Percentiles rank a stretch among this genome's conserved stretches.
Evolutionary conservation across 495 filamentous ascomycete genomes (phyloP).

Genomic region (Poronia punctata): DNA sequence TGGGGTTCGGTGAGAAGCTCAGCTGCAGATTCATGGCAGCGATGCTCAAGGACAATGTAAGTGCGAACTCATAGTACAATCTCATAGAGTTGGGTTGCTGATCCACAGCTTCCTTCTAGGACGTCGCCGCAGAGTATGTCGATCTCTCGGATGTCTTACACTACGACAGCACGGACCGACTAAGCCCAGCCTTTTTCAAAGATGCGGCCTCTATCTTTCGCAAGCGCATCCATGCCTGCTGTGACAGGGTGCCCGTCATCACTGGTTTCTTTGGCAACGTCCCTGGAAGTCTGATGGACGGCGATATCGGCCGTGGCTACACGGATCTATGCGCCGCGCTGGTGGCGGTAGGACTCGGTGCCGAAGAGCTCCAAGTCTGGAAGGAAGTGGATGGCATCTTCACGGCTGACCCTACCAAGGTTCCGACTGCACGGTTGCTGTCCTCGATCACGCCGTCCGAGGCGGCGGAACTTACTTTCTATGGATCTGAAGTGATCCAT

Average conservation of each 20-base stretch:
- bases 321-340: slow-evolving; percentile 85
- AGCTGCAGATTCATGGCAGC: slow-evolving; percentile 83
- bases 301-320: slow-evolving; percentile 76
- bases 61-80: background rate
- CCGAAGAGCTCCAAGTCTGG: slow-evolving; percentile 82
- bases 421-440: slow-evolving; percentile 74
- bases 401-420: slow-evolving; percentile 80
- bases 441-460: slow-evolving; percentile 76
- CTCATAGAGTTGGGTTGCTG: background rate
- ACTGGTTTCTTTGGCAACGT: slow-evolving; percentile 88
- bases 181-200: slow-evolving; percentile 77
- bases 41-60: slow-evolving; percentile 55
- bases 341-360: slow-evolving; percentile 68
- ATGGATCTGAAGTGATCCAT: slow-evolving; percentile 93
- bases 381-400: slow-evolving; percentile 93
- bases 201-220: slow-evolving; percentile 56
- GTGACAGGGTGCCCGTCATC: slow-evolving; percentile 64
- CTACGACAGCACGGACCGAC: slow-evolving; percentile 50
- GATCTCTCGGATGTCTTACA: slow-evolving; percentile 73
- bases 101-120: slow-evolving; percentile 29
- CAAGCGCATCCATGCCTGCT: slow-evolving; percentile 62
- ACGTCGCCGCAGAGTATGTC: slow-evolving; percentile 77
- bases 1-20: slow-evolving; percentile 90
- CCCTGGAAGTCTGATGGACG: slow-evolving; percentile 68
- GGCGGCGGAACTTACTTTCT: slow-evolving; percentile 86